Evolutionary conservation across 2,329 filamentous ascomycete species (phyloP).

Genomic region (Podosphaera fusca): DNA sequence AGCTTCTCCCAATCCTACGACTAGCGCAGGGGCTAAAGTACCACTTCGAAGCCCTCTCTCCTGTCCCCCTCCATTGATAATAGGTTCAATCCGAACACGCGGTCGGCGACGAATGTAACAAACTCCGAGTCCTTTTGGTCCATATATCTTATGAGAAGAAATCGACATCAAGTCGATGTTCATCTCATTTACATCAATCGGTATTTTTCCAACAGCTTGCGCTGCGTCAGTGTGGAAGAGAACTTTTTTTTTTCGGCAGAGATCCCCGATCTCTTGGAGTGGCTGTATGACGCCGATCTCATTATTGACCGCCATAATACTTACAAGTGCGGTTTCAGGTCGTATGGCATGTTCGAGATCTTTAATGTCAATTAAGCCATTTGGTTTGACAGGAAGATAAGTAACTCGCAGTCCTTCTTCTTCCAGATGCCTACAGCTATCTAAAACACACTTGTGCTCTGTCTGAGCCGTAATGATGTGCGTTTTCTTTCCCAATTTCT

Average conservation of each 20-base stretch:
- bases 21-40: slow-evolving; percentile 69
- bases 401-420: slow-evolving; percentile 93
- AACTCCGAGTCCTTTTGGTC: slow-evolving; percentile 87
- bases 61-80: slow-evolving; percentile 91
- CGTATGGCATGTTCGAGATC: slow-evolving; percentile 73
- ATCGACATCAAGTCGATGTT: slow-evolving; percentile 98
- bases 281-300: slow-evolving; percentile 99
- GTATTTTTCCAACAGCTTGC: slow-evolving; percentile 96
- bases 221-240: slow-evolving; percentile 97
- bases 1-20: slow-evolving; percentile 86
- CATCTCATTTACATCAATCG: slow-evolving; percentile 89
- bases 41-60: slow-evolving; percentile 88
- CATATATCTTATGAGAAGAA: slow-evolving; percentile 95
- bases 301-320: slow-evolving; percentile 98
- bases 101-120: slow-evolving; percentile 88
- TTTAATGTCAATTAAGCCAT: slow-evolving; percentile 65
- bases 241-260: slow-evolving; percentile 77
- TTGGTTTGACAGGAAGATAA: slow-evolving; percentile 76
- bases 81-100: slow-evolving; percentile 78
- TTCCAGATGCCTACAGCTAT: slow-evolving; percentile 89
- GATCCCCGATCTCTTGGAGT: slow-evolving; percentile 71
- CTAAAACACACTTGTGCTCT: slow-evolving; percentile 95
- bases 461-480: slow-evolving; percentile 96
- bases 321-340: slow-evolving; percentile 78
- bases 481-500: slow-evolving; percentile 82